Evolutionary conservation across 176 grass and related monocot genomes (phyloP), one percentile per base, ranked within the genome.

Genomic region (Musa itinerans): DNA sequence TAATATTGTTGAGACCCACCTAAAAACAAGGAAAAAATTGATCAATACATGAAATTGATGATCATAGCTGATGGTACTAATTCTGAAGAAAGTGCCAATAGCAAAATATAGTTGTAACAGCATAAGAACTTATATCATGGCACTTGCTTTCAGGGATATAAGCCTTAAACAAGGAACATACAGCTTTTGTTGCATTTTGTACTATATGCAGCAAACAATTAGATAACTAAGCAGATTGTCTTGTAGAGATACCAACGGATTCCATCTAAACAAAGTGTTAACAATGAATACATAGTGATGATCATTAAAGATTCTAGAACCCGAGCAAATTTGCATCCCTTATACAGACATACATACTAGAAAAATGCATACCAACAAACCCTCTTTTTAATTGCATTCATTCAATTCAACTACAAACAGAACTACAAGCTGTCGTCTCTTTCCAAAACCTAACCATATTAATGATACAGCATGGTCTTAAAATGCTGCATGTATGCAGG

Each of bases 1-100:
- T 91, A 54, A 98, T 98, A 80, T 98, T 98, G 79, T 98, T 98
- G 81, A 98, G 95, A 93, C 95, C 95, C 76, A 98, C 88, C 95
- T 98, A 69, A 81, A 84, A 82, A 84, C 75, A 75, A 12, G 12
- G 23, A 62, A 75, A 34, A 53, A 80, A 10, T 65, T 52, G 29
- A 81, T 2, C 2, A 17, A 87, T 56, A 59, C 15, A 19, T 43
- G 54, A 58, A 61, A 20, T 61, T 49, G 29, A 48, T 69, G 48
- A 17, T 1, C 48, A 50, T 15, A 20, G 9, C 17, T 26, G 27
- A 73, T 16, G 14, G 14, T 24, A 55, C 52, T 15, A 54, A 61
- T 61, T 54, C 22, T 54, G 52, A 53, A 25, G n/a, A 69, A 73
- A 13, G 71, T 54, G 4, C 55, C 3, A 53, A 23, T 15, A 14